Conservation (phyloP, 2,329 filamentous ascomycete genomes). For the Talaromyces pinophilus region DNA sequence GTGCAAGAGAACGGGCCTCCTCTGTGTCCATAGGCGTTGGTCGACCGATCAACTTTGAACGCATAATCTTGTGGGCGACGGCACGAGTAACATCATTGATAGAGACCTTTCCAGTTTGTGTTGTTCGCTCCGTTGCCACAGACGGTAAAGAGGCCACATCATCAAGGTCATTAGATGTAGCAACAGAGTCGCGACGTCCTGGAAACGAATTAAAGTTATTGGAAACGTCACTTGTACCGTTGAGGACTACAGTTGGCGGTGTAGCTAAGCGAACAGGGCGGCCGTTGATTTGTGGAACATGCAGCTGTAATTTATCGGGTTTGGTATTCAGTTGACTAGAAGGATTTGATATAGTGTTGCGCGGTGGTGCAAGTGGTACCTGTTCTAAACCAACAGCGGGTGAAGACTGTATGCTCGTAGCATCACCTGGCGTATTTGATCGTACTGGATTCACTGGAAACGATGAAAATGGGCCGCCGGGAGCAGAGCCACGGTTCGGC, state of each 20-base stretch:
- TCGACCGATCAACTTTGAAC: conserved; percentile 33
- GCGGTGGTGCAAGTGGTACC: conserved; percentile 28
- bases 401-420: conserved; percentile 38
- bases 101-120: conserved; percentile 27
- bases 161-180: conserved; percentile 23
- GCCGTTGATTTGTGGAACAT: conserved; percentile 45
- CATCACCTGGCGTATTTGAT: conserved; percentile 49
- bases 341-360: conserved; percentile 8
- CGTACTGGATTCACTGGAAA: conserved; percentile 64
- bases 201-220: conserved; percentile 10
- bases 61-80: conserved; percentile 37
- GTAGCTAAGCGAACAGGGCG: conserved; percentile 47
- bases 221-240: conserved; percentile 32
- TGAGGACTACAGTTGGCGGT: conserved; percentile 44
- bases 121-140: conserved; percentile 8
- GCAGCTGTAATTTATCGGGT: conserved; percentile 21
- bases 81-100: conserved; percentile 37
- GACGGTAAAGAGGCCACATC: conserved; percentile 33
- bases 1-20: conserved; percentile 37
- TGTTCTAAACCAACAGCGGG: conserved; percentile 50
- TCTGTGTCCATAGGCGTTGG: conserved; percentile 31
- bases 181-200: conserved; percentile 20
- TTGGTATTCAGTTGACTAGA: conserved; percentile 1
- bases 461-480: conserved; percentile 68
- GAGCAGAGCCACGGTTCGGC: conserved; percentile 67